Base-by-base conservation (phyloP, 2,329 filamentous ascomycete genomes). In the Alternaria angustiovoidea region DNA sequence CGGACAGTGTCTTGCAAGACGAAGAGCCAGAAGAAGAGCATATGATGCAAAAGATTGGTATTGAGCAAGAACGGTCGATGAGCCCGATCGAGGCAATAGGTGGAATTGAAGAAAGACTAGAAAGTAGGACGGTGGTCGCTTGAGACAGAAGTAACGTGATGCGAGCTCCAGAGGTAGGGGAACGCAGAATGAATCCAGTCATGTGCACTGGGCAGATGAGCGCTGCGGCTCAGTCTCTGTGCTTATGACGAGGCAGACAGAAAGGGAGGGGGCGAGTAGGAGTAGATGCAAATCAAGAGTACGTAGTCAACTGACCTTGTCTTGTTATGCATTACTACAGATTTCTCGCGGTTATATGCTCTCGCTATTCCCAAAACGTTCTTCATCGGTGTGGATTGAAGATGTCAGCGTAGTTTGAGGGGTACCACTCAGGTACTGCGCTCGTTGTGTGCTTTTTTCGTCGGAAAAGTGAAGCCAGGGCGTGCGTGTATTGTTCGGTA, bases 1-100 rank as follows among this genome's bases (percentile, higher is more conserved):
- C 73, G 12, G 75, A 77, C 48, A 76, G 73, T 64, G 64, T 76
- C 28, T 48, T 77, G 49, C 62, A 75, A 30, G 69, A 72, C 32
- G 68, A 71, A 11, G 30, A 64, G 16, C 43, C 51, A 4, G 51
- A 48, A 26, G 63, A 69, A 9, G 64, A 70, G 41, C 61, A 68
- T 22, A 46, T 74, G 48, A 62, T 68, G 54, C 39, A 36, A n/a
- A 74, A 73, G 43, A 61, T 67, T 41, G 71, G 64, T 1, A 68
- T 73, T 39, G 71, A 69, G 30, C 51, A 59, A 30, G 52, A 58
- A 14, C 43, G 49, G n/a, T 56, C 61, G 1, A 61, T 16, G 44
- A 70, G 64, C 51, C 65, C 68, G 8, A 64, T 67, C 30, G 62
- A 66, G 22, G 48, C 51, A 3, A 52, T 71, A 0, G 62, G 68